Evolutionary conservation across 176 grass and related monocot species (phyloP), one percentile per base, ranked within the genome.

Genomic region (maize (Zea mays)): DNA sequence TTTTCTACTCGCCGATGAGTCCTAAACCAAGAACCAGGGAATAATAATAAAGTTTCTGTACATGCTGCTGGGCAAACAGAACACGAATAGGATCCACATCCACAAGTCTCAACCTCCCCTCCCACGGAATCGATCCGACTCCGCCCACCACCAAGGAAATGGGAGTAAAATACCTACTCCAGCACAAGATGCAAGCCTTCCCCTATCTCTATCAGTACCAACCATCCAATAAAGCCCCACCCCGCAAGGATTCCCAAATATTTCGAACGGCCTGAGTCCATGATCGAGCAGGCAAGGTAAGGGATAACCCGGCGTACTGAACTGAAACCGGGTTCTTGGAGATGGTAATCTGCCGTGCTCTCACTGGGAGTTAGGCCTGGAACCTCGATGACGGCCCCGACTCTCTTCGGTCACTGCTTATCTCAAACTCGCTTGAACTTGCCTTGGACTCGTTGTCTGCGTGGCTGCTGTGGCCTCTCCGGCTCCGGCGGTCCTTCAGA

Each of bases 401-500:
- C 36, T 79, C 76, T 54, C 76, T 79, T 43, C 49, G 48, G 56
- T 79, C 76, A 68, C 63, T 68, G 76, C 63, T 79, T 43, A 79
- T 79, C 63, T 79, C 76, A 7, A 79, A 79, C 63, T 79, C 76
- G 4, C 76, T 79, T 43, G 76, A 79, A n/a, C 76, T 79, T 56
- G 76, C 49, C 38, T 78, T 67, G 7, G 73, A 69, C 11, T 83
- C 81, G 33, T 36, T 81, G 66, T 81, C 71, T 67, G 15, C 52
- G 8, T 58, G 60, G 66, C 52, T 57, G 21, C 14, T 80, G 66
- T 80, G 65, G 37, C 62, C 76, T 62, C 75, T 73, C 80, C 5
- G 69, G 5, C 61, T 33, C 61, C 35, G 87, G 84, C 83, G 90
- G 69, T 92, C 90, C 90, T 92, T 50, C 34, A 21, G 1, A 67